Percentiles rank a stretch among this genome's conserved stretches.
These are phyloP conservation scores for Lachancea meyersii DNA, from an alignment of 805 yeast genomes.

Conservation along the genomic window DNA sequence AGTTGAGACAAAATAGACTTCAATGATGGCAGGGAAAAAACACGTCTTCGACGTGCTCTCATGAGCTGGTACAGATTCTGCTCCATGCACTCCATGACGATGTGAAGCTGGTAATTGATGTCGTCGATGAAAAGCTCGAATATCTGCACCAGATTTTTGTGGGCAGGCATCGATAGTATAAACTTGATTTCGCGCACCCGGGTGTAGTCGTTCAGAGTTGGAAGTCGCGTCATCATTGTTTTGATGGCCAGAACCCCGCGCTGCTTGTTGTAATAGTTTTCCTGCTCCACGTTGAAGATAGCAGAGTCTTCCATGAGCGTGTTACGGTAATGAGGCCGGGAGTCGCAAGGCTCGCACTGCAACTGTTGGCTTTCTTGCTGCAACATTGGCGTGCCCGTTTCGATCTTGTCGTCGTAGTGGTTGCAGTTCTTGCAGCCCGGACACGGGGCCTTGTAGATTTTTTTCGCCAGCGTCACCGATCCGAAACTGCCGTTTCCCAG, in stretches of 20 bases:
- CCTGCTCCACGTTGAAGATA: conserved; percentile 17
- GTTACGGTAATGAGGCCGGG: conserved; percentile 11
- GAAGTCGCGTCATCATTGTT: conserved; percentile 56
- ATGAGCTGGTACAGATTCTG: conserved; percentile 76
- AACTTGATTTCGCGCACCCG: conserved; percentile 63
- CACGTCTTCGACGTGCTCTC: conserved; percentile 47
- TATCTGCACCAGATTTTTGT: conserved; percentile 64
- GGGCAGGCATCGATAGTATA: conserved; percentile 61
- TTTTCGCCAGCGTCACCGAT: conserved; percentile 55
- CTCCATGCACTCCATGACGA: conserved; percentile 85
- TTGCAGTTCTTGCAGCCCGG: conserved; percentile 1
- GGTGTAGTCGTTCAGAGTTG: conserved; percentile 48
- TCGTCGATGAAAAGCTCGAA: conserved; percentile 76
- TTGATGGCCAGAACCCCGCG: conserved; percentile 68
- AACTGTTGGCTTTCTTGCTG: conserved; percentile 1
- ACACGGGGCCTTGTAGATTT: conserved; percentile 23
- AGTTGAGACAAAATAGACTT: conserved; percentile 67
- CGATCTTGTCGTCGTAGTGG: not conserved
- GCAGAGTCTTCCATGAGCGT: conserved; percentile 45
- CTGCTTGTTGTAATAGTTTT: conserved; percentile 31
- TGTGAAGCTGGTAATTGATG: conserved; percentile 52
- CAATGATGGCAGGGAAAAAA: conserved; percentile 52
- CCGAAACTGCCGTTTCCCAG: conserved; percentile 79
- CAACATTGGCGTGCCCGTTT: not conserved
- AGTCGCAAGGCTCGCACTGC: not conserved